Conservation (phyloP, 108 stramenopile species). For the Cylindrotheca closterium region DNA sequence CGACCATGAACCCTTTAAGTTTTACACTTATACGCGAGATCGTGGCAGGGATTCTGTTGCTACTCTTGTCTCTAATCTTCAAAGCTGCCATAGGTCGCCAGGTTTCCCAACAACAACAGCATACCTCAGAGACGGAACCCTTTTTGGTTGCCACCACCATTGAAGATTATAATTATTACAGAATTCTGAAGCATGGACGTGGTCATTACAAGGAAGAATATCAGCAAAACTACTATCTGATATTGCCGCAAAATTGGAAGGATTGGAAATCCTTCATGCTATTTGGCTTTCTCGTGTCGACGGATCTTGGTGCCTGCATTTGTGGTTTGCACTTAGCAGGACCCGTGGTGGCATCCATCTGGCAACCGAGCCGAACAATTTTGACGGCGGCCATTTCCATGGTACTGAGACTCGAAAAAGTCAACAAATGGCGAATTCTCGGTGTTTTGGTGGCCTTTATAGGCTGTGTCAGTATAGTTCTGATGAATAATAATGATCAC, state of each 20-base stretch:
- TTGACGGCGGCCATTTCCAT: constrained; percentile 36
- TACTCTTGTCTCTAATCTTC: constrained; percentile 1
- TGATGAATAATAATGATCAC: constrained; percentile 1
- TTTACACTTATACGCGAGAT: constrained; percentile 32
- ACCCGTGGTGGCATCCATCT: constrained; percentile 27
- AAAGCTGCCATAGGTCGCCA: too few species aligned
- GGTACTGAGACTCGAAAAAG: constrained; percentile 15
- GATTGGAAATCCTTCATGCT: not conserved
- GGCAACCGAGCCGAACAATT: constrained; percentile 36
- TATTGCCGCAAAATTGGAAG: too few species aligned
- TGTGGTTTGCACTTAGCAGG: constrained; percentile 33
- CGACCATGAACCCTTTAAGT: constrained; percentile 21
- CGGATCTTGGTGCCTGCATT: constrained; percentile 26
- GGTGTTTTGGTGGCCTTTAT: constrained; percentile 23
- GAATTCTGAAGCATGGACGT: too few species aligned
- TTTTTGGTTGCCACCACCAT: too few species aligned
- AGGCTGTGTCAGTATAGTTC: constrained; percentile 28
- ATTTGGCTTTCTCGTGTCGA: constrained; percentile 23
- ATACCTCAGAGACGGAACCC: too few species aligned
- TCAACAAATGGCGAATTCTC: constrained; percentile 1
- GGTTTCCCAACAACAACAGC: too few species aligned
- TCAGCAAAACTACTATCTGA: too few species aligned
- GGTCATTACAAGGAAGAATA: too few species aligned
- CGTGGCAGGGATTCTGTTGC: constrained; percentile 16
- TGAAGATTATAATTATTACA: too few species aligned